Percentiles rank a stretch among this genome's conserved stretches.
Conservation (phyloP, 495 filamentous ascomycete genomes). For the Penicillium diatomitis region DNA sequence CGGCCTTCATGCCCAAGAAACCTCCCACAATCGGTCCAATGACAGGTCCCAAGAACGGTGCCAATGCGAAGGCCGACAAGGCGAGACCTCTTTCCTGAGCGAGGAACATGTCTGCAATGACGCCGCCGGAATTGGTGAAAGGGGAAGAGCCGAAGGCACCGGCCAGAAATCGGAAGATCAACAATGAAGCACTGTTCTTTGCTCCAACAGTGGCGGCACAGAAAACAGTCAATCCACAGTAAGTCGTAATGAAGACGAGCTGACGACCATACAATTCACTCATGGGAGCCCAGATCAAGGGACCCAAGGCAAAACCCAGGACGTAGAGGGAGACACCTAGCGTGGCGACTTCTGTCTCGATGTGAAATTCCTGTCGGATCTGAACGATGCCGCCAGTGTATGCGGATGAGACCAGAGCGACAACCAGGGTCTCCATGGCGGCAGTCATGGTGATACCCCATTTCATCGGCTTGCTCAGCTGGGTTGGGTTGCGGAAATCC, state of each 20-base stretch:
- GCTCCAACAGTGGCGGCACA: constrained; percentile 50
- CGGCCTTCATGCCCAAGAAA: constrained; percentile 41
- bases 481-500: constrained; percentile 59
- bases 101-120: constrained; percentile 60
- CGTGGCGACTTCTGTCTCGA: constrained; percentile 45
- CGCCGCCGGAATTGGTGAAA: constrained; percentile 57
- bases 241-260: constrained; percentile 54
- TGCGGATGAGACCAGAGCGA: constrained; percentile 62
- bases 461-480: constrained; percentile 46
- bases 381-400: constrained; percentile 56
- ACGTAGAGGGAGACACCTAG: constrained; percentile 63
- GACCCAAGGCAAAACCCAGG: constrained; percentile 51
- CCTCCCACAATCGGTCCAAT: constrained; percentile 47
- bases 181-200: constrained; percentile 48
- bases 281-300: constrained; percentile 51
- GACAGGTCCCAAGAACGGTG: constrained; percentile 54
- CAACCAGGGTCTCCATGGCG: constrained; percentile 56
- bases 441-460: constrained; percentile 57
- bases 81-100: constrained; percentile 51
- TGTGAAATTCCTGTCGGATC: constrained; percentile 44
- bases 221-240: constrained; percentile 51
- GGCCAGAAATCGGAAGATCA: constrained; percentile 65
- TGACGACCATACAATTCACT: constrained; percentile 61
- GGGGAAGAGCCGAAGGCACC: constrained; percentile 61
- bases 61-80: constrained; percentile 47